phyloP scores from a whole-genome alignment of 805 yeast species.

The Hanseniaspora guilliermondii region DNA sequence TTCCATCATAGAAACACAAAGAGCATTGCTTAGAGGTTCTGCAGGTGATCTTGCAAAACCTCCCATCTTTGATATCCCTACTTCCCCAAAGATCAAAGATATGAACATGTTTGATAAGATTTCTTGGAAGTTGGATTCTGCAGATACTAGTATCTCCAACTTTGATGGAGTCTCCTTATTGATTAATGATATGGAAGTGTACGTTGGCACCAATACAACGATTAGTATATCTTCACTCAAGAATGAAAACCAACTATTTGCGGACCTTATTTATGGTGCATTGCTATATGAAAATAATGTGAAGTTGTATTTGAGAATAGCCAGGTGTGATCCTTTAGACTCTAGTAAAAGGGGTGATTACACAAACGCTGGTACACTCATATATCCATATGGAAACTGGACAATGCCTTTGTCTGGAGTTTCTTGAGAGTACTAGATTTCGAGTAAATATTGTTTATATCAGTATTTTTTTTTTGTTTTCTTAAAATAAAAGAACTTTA shows the following conservation, averaged over 20 bases:
- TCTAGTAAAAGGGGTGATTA: conserved; percentile 44
- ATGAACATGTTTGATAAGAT: conserved; percentile 15
- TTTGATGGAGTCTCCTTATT: conserved; percentile 44
- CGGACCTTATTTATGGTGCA: conserved; percentile 26
- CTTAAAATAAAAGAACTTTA: not conserved
- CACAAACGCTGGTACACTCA: conserved; percentile 47
- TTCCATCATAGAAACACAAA: conserved; percentile 67
- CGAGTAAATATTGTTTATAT: not conserved
- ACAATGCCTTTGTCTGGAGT: conserved; percentile 41
- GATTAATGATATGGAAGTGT: conserved; percentile 69
- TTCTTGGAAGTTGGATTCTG: conserved; percentile 24
- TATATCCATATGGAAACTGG: conserved; percentile 51
- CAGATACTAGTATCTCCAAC: conserved; percentile 20
- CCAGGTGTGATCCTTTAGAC: conserved; percentile 34
- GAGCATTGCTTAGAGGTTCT: conserved; percentile 57
- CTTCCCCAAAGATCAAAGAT: not conserved
- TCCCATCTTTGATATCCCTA: conserved; percentile 32
- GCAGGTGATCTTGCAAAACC: conserved; percentile 44
- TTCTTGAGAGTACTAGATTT: conserved; percentile 23
- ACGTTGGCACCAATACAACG: conserved; percentile 40
- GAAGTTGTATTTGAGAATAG: conserved; percentile 44
- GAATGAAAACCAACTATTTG: conserved; percentile 23
- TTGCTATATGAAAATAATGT: conserved; percentile 22
- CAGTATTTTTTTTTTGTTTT: not conserved
- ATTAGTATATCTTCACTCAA: conserved; percentile 34